Evolutionary conservation across 257 asterid genomes (phyloP).

Genomic region (Solanum acaule): DNA sequence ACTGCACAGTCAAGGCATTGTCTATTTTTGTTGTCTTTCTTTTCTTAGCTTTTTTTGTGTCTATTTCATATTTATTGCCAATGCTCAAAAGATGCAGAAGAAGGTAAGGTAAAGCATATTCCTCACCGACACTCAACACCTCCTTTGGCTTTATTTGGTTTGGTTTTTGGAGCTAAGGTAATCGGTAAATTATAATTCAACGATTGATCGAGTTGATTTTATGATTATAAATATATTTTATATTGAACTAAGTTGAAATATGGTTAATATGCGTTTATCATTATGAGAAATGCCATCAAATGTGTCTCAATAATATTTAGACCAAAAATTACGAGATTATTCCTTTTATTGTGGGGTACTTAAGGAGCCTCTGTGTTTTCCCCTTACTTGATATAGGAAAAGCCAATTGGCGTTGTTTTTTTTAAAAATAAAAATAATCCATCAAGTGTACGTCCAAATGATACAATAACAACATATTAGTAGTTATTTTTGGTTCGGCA

Average conservation of each 20-base stretch:
- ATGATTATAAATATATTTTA: not conserved
- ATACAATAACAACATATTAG: not conserved
- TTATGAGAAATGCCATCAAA: not conserved
- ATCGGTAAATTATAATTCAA: not conserved
- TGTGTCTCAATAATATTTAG: too few species aligned
- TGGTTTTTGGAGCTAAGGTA: not conserved
- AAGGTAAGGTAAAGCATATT: not conserved
- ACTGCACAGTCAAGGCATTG: not conserved
- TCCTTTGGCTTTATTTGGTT: not conserved
- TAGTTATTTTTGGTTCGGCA: accelerated
- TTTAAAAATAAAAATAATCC: not conserved
- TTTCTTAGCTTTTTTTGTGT: not conserved
- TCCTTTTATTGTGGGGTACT: not conserved
- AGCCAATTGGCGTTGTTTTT: not conserved
- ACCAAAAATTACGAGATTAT: not conserved
- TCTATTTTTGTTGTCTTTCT: not conserved
- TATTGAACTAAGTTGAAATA: not conserved
- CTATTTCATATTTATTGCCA: not conserved
- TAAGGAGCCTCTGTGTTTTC: not conserved
- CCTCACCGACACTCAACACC: not conserved
- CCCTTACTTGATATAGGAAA: not conserved
- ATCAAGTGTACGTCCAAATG: not conserved
- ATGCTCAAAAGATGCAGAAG: not conserved
- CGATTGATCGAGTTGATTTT: not conserved
- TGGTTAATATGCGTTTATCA: not conserved